Conservation (phyloP, 192 early-diverging fungal species). For the Piromyces finnis region DNA sequence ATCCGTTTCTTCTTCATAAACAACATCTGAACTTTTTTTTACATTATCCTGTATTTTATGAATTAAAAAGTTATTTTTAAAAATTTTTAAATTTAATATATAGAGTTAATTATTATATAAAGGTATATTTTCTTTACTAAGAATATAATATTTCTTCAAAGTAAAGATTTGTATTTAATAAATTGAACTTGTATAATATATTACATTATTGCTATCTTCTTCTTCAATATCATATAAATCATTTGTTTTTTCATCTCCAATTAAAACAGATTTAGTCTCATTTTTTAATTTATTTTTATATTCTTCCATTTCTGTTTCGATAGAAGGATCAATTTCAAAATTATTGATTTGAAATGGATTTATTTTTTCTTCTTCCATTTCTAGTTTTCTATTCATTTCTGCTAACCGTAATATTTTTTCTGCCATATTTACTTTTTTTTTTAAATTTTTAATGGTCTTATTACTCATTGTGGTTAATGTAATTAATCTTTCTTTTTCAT, state of each 20-base stretch:
- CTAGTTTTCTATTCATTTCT: slow-evolving; percentile 44
- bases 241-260: background rate
- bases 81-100: too few species aligned
- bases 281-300: background rate
- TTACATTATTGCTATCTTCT: too few species aligned
- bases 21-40: background rate
- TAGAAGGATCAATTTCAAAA: background rate
- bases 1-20: background rate
- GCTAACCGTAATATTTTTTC: slow-evolving; percentile 39
- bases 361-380: slow-evolving; percentile 35
- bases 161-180: too few species aligned
- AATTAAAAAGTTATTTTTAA: too few species aligned
- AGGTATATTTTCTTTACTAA: too few species aligned
- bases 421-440: slow-evolving; percentile 26
- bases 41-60: too few species aligned
- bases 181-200: too few species aligned
- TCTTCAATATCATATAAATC: background rate
- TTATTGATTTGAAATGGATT: background rate
- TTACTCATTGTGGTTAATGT: slow-evolving; percentile 24
- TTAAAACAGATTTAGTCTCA: background rate
- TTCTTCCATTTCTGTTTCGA: background rate
- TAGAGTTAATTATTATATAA: too few species aligned
- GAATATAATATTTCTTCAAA: too few species aligned
- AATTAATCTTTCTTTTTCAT: slow-evolving; percentile 23
- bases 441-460: slow-evolving; percentile 19